Evolutionary conservation across 108 stramenopile species (phyloP).

Genomic region (Nitzschia sp.): DNA sequence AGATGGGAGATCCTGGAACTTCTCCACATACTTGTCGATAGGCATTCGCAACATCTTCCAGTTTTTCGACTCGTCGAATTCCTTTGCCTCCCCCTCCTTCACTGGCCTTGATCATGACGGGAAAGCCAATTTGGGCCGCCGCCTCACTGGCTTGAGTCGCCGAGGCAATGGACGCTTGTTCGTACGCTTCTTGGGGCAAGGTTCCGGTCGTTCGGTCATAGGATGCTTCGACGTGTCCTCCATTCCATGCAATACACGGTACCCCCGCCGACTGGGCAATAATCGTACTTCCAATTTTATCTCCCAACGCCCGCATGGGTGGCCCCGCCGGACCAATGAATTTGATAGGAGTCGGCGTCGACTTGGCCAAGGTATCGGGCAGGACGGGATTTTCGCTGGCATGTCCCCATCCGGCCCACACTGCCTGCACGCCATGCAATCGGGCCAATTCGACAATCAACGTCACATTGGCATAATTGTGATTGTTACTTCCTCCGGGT

Average conservation of each 20-base stretch:
- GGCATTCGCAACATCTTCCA: constrained; percentile 82
- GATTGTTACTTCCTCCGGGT: constrained; percentile 99
- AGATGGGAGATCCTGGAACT: constrained; percentile 98
- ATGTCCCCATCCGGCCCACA: constrained; percentile 99
- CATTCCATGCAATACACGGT: constrained; percentile 99
- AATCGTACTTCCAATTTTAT: constrained; percentile 99
- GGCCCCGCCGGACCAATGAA: constrained; percentile 98
- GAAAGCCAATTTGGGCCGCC: constrained; percentile 91
- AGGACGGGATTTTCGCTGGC: constrained; percentile 96
- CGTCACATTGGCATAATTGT: constrained; percentile 99
- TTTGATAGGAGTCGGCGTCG: constrained; percentile 84
- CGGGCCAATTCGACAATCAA: constrained; percentile 99
- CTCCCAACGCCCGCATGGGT: constrained; percentile 99
- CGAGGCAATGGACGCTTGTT: constrained; percentile 81
- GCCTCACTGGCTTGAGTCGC: constrained; percentile 79
- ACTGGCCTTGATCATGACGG: constrained; percentile 99
- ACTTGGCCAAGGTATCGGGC: constrained; percentile 86
- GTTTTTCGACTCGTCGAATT: constrained; percentile 80
- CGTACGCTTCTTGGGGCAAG: constrained; percentile 85
- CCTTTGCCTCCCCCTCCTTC: constrained; percentile 99
- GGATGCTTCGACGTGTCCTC: constrained; percentile 72
- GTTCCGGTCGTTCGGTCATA: constrained; percentile 75
- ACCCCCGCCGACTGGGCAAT: constrained; percentile 98
- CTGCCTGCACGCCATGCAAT: constrained; percentile 96
- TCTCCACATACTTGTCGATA: constrained; percentile 98